phyloP scores from a whole-genome alignment of 805 yeast species.

The Candida tibetensis region DNA sequence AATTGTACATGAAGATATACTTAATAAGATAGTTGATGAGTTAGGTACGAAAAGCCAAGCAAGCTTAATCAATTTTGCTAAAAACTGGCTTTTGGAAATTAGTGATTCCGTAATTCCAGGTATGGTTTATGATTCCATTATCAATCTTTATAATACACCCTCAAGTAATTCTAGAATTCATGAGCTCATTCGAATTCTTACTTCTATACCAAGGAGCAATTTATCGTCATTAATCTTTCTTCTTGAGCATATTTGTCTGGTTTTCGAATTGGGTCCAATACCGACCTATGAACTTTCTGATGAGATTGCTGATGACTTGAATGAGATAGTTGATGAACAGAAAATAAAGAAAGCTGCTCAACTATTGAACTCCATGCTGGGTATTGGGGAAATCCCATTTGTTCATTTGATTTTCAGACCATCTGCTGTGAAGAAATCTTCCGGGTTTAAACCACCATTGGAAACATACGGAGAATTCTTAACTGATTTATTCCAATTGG shows the following conservation, averaged over 20 bases:
- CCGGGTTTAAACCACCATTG: slow-evolving; percentile 41
- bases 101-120: slow-evolving; percentile 43
- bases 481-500: slow-evolving; percentile 25
- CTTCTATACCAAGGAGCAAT: slow-evolving; percentile 39
- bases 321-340: slow-evolving; percentile 1
- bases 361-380: slow-evolving; percentile 33
- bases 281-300: slow-evolving; percentile 28
- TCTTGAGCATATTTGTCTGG: slow-evolving; percentile 32
- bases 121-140: slow-evolving; percentile 34
- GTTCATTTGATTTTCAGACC: slow-evolving; percentile 42
- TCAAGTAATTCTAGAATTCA: slow-evolving; percentile 4
- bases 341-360: slow-evolving; percentile 5
- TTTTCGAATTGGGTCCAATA: slow-evolving; percentile 21
- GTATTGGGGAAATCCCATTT: slow-evolving; percentile 38
- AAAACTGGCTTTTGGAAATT: slow-evolving; percentile 41
- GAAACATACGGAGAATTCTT: slow-evolving; percentile 24
- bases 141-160: slow-evolving; percentile 16
- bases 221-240: slow-evolving; percentile 34
- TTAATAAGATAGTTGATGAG: slow-evolving; percentile 1
- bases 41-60: slow-evolving; percentile 7
- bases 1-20: slow-evolving; percentile 18
- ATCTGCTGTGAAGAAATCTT: slow-evolving; percentile 30
- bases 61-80: slow-evolving; percentile 29
- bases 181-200: slow-evolving; percentile 24
- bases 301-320: slow-evolving; percentile 12